Conservation (phyloP, 2,329 filamentous ascomycete species). For the Capronia americana region DNA sequence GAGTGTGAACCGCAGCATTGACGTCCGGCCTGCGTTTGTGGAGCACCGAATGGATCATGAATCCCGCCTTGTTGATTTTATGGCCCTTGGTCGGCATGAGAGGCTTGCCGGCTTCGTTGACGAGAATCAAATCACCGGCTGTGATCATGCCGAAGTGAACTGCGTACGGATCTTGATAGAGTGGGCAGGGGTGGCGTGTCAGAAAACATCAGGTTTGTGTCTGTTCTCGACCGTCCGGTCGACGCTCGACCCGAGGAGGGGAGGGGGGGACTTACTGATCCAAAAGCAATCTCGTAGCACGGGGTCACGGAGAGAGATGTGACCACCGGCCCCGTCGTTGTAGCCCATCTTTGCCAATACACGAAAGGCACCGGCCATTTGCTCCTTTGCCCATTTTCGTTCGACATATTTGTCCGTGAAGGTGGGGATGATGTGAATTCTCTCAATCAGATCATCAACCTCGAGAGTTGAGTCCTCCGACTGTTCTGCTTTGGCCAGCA, state of each 20-base stretch:
- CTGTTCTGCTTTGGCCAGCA: neutral
- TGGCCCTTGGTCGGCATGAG: slow-evolving; percentile 63
- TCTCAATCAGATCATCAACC: neutral
- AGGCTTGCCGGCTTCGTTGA: slow-evolving; percentile 66
- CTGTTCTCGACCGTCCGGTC: neutral
- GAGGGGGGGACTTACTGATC: slow-evolving; percentile 59
- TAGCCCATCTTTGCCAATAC: slow-evolving; percentile 64
- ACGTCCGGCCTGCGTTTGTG: slow-evolving; percentile 63
- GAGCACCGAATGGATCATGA: slow-evolving; percentile 62
- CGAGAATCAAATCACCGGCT: slow-evolving; percentile 70
- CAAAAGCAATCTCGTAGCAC: slow-evolving; percentile 66
- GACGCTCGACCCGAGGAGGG: too few species aligned
- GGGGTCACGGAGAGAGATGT: slow-evolving; percentile 68
- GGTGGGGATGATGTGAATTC: slow-evolving; percentile 40
- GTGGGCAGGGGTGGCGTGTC: too few species aligned
- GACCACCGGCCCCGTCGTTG: slow-evolving; percentile 67
- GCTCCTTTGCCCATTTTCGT: slow-evolving; percentile 61
- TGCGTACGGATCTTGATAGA: slow-evolving; percentile 61
- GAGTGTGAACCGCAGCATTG: slow-evolving; percentile 61
- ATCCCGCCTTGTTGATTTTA: slow-evolving; percentile 56
- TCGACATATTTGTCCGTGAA: slow-evolving; percentile 55
- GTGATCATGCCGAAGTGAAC: slow-evolving; percentile 68
- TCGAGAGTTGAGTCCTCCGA: neutral
- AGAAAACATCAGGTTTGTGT: too few species aligned
- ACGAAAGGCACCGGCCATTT: slow-evolving; percentile 62